Evolutionary conservation across 202 grass and related monocot genomes (phyloP), one percentile per base, ranked within the genome.

Genomic region (Cymbopogon flexuosus): DNA sequence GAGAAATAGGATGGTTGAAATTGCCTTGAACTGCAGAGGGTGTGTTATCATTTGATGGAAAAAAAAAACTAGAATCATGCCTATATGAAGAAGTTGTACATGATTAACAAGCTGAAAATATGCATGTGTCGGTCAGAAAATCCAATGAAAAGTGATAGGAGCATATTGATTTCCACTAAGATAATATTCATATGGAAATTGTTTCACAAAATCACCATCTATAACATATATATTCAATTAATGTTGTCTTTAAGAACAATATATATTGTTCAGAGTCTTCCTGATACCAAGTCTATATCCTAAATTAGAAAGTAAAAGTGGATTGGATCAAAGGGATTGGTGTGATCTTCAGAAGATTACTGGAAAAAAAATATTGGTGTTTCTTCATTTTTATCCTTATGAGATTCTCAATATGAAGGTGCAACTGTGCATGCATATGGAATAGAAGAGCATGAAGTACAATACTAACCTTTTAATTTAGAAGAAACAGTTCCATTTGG

Each of bases 401-500:
- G 19, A 22, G 1, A 72, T 65, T 45, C 77, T 16, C 10, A 31
- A 65, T 9, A 52, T 30, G 5, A 80, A 15, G 68, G 16, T 73
- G 5, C 41, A 39, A 57, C 5, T 16, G 8, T 57, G n/a, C 1
- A 0, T 47, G 18, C 14, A 27, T 4, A 65, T 8, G 2, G 5
- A 4, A 65, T 37, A 73, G 14, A 79, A 80, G 5, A 90, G 62
- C 35, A 73, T 79, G 49, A 72, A 71, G 21, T 54, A 59, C 65
- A 60, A 59, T 43, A 83, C 67, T 83, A 65, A 97, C 94, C 94
- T 92, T 91, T 88, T 61, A 97, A 72, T 80, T 92, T 91, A 65
- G 94, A 97, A 87, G 94, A 72, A 78, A 97, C 89, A 62, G 75
- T 91, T 82, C 91, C 91, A 81, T 97, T 97, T 68, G 90, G 70